phyloP scores from a whole-genome alignment of 176 grass and related monocot genomes.

The Oryza meridionalis region DNA sequence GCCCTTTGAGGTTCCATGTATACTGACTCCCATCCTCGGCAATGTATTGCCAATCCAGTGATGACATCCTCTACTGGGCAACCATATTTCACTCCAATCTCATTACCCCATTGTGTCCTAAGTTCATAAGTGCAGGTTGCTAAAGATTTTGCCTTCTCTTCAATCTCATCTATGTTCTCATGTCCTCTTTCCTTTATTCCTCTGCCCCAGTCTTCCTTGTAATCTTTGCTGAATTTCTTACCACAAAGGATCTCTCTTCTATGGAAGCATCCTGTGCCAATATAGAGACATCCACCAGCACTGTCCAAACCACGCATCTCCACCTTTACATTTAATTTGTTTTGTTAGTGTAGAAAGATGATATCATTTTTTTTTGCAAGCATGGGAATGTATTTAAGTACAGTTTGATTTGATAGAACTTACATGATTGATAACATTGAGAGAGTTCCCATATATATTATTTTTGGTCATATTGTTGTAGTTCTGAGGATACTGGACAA shows the following conservation, averaged over 20 bases:
- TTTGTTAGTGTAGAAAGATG: slow-evolving; percentile 16
- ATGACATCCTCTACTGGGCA: slow-evolving; percentile 76
- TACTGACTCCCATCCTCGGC: slow-evolving; percentile 76
- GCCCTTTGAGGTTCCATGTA: slow-evolving; percentile 49
- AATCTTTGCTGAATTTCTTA: slow-evolving; percentile 50
- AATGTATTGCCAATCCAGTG: slow-evolving; percentile 80
- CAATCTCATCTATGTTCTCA: slow-evolving; percentile 29
- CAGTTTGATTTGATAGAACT: not conserved
- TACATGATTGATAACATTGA: slow-evolving; percentile 49
- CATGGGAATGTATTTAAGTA: slow-evolving; percentile 11
- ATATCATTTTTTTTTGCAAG: not conserved
- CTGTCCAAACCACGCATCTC: slow-evolving; percentile 59
- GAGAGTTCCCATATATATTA: slow-evolving; percentile 68
- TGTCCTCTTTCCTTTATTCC: slow-evolving; percentile 27
- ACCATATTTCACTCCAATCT: slow-evolving; percentile 77
- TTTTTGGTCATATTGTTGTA: slow-evolving; percentile 78
- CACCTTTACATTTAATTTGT: slow-evolving; percentile 54
- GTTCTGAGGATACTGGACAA: slow-evolving; percentile 73
- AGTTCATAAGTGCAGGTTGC: slow-evolving; percentile 62
- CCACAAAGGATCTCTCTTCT: slow-evolving; percentile 76
- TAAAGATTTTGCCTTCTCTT: slow-evolving; percentile 58
- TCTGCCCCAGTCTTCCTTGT: slow-evolving; percentile 60
- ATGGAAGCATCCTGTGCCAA: slow-evolving; percentile 87
- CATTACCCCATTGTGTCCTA: slow-evolving; percentile 67
- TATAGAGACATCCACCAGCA: slow-evolving; percentile 61